These are phyloP conservation scores for Wallacemonas sp. DNA, from an alignment of 208 protist species.

Conservation along the genomic window DNA sequence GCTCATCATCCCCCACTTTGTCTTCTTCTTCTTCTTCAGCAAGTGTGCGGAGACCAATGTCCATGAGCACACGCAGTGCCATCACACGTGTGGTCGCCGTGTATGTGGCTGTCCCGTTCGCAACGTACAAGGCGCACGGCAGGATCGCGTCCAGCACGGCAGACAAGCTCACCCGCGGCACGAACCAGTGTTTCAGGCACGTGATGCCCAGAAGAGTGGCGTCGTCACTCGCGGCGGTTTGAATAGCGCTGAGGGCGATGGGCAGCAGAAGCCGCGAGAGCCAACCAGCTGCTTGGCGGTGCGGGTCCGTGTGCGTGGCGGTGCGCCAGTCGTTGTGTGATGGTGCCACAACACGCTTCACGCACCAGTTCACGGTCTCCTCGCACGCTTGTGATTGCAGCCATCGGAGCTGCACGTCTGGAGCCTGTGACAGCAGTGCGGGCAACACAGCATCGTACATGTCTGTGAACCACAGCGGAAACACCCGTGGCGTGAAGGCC, in stretches of 20 bases:
- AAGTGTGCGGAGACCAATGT: slow-evolving; percentile 26
- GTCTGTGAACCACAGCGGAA: slow-evolving; percentile 45
- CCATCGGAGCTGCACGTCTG: slow-evolving; percentile 50
- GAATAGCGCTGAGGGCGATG: slow-evolving; percentile 47
- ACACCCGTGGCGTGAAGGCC: slow-evolving; percentile 28
- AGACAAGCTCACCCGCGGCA: slow-evolving; percentile 28
- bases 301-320: neutral
- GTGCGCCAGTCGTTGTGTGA: too few species aligned
- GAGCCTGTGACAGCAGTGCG: slow-evolving; percentile 43
- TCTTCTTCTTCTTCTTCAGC: too few species aligned
- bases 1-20: too few species aligned
- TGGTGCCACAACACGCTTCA: neutral
- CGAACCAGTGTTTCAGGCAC: slow-evolving; percentile 34
- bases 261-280: slow-evolving; percentile 44
- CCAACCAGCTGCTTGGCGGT: neutral
- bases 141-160: slow-evolving; percentile 44
- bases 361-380: neutral
- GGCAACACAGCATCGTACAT: slow-evolving; percentile 49
- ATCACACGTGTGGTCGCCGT: slow-evolving; percentile 40
- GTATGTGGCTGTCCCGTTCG: slow-evolving; percentile 33
- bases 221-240: slow-evolving; percentile 36
- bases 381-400: slow-evolving; percentile 22
- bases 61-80: slow-evolving; percentile 49
- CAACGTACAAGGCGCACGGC: slow-evolving; percentile 42
- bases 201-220: slow-evolving; percentile 44